Evolutionary conservation across 129 eudicot genomes (phyloP), one percentile per base, ranked within the genome.

Genomic region (Escallonia rubra): DNA sequence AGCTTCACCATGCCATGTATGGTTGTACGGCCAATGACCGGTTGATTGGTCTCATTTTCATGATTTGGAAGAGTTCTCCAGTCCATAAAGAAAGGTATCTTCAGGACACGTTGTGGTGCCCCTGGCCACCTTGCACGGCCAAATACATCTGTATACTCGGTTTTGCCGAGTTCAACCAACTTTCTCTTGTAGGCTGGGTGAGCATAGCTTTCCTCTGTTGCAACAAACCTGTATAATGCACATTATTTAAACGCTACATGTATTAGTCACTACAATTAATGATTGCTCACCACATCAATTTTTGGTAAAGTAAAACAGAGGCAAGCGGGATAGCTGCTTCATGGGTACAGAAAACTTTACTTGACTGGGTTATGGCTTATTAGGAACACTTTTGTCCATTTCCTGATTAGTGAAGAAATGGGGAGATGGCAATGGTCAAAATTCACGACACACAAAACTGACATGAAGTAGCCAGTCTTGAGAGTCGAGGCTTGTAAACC

Each of bases 71-170:
- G 83, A 75, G 63, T 69, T 76, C 77, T 84, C 96, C 90, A 89
- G 6, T 87, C 86, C 72, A 61, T 69, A 74, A 86, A 89, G 76
- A 93, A 89, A 8, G 89, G 87, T 8, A 96, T 92, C 69, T 63
- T 79, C 15, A 92, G 75, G 34, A 85, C 96, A 63, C 98, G 96
- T 0, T 89, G 92, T 12, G 96, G 90, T 14, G 98, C 98, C 13
- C 77, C 87, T 0, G 95, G 98, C 98, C 98, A 93, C 83, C 98
- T 81, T 58, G 95, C 95, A 42, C 98, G 96, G 8, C 98, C 98
- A 80, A 82, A 93, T 49, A 93, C 70, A 65, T 84, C 67, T 3
- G 98, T 93, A 68, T 93, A 86, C 86, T 86, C 98, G 3, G 98
- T 86, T 66, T 87, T 43, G 16, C 77, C 73, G 51, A 65, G 67